Evolutionary conservation across 495 filamentous ascomycete genomes (phyloP), one percentile per base, ranked within the genome.

Genomic region (Achaetomiella virescens): DNA sequence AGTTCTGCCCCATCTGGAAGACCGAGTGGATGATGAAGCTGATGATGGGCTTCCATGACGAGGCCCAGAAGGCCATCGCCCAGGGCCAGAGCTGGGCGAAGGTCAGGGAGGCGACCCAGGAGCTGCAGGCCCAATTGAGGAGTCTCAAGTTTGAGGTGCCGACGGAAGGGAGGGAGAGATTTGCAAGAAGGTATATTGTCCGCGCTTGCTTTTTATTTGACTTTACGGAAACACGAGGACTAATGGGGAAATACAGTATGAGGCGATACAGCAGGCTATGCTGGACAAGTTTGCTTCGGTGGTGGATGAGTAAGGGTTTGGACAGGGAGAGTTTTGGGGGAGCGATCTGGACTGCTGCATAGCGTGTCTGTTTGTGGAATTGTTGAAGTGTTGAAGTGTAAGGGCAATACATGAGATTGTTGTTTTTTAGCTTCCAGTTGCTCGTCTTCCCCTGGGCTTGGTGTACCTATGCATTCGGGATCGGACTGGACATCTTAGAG

Each of bases 1-100:
- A 96, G 75, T 97, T 93, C 82, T 99, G 93, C 69, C 93, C 93
- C 33, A 78, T 99, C 67, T 99, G 92, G 92, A 99, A 99, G 83
- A 99, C 93, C 4, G 85, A 92, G 67, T 99, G 95, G 82, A 97
- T 99, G 93, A 99, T 99, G 93, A 96, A 93, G 80, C 84, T 85
- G 44, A 96, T 99, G 83, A 90, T 97, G 83, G 88, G 84, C 48
- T 99, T 90, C 80, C 89, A 96, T 63, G 95, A 99, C 69, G 93
- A 99, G 75, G 84, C 89, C 11, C 93, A 97, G 72, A 97, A 96
- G 79, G 92, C 91, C 1, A 75, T 99, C 64, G 81, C 88, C 17
- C 87, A 95, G 64, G 93, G 93, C 51, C 85, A 89, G 66, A 86
- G 73, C 70, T 99, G 93, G 93, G 72, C 74, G 65, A 97, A 93